These are phyloP conservation scores for Martiniozyma abietophila DNA, from an alignment of 805 yeast genomes.

Conservation along the genomic window DNA sequence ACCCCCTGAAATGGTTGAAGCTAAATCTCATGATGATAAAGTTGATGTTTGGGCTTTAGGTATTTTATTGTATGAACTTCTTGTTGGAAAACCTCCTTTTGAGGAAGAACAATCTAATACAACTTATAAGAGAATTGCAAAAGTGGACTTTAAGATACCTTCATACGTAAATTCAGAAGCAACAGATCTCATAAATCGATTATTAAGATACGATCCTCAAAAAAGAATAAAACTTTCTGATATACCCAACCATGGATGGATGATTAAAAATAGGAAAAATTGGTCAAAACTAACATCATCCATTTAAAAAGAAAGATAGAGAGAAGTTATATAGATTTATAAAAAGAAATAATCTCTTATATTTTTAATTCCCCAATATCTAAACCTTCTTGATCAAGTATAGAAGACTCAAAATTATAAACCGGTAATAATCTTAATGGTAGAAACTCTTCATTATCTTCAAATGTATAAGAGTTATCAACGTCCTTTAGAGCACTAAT, in stretches of 20 bases:
- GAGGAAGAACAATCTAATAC: conserved; percentile 71
- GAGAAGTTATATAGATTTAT: neutral
- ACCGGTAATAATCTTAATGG: conserved; percentile 18
- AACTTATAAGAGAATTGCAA: conserved; percentile 73
- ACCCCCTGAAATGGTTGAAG: conserved; percentile 92
- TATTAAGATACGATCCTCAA: conserved; percentile 62
- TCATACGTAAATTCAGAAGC: conserved; percentile 63
- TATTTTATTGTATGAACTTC: conserved; percentile 70
- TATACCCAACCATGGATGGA: conserved; percentile 79
- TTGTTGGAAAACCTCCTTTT: conserved; percentile 88
- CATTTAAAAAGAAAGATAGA: too few relatives aligned
- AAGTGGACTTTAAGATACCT: conserved; percentile 71
- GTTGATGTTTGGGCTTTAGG: conserved; percentile 96
- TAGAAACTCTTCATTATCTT: conserved; percentile 15
- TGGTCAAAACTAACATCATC: conserved; percentile 35
- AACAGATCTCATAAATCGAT: conserved; percentile 53
- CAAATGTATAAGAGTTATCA: neutral
- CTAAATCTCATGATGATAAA: conserved; percentile 62
- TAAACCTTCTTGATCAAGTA: conserved; percentile 5
- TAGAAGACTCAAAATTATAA: conserved; percentile 14
- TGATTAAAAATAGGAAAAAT: conserved; percentile 45
- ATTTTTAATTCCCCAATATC: conserved; percentile 6
- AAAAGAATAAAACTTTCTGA: conserved; percentile 53
- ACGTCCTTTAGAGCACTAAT: conserved; percentile 6
- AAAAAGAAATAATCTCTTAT: neutral